A percentile compares a stretch with the other conserved stretches of the same genome.
These are phyloP conservation scores for Saccharomycopsis oosterbeekiorum DNA, from an alignment of 805 yeast genomes.

Conservation along the genomic window DNA sequence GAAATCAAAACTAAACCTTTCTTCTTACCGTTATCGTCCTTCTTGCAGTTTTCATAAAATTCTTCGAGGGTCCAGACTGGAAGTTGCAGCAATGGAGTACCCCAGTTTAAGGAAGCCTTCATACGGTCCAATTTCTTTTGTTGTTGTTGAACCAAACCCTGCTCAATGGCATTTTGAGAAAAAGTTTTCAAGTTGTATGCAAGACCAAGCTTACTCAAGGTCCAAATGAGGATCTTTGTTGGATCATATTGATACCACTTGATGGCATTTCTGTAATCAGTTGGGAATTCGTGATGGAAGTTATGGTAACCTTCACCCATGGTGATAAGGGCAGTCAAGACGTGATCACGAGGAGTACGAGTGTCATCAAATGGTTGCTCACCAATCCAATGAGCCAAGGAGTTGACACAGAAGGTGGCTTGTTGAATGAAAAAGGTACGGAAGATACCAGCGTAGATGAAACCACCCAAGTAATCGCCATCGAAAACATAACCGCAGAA, in stretches of 20 bases:
- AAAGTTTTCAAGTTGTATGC: slow-evolving; percentile 67
- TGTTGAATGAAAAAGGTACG: slow-evolving; percentile 68
- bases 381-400: slow-evolving; percentile 82
- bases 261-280: slow-evolving; percentile 80
- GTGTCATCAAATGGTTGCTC: slow-evolving; percentile 78
- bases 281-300: slow-evolving; percentile 86
- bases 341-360: slow-evolving; percentile 80
- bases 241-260: slow-evolving; percentile 87
- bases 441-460: slow-evolving; percentile 64
- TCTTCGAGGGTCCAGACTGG: slow-evolving; percentile 73
- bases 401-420: slow-evolving; percentile 79
- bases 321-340: slow-evolving; percentile 69
- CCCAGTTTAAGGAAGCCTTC: slow-evolving; percentile 63
- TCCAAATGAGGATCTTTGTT: slow-evolving; percentile 55
- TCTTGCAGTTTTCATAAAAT: slow-evolving; percentile 36
- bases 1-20: slow-evolving; percentile 59
- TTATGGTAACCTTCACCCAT: slow-evolving; percentile 88
- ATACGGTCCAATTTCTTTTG: slow-evolving; percentile 66
- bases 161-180: slow-evolving; percentile 73
- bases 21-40: slow-evolving; percentile 28
- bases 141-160: slow-evolving; percentile 73
- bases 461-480: slow-evolving; percentile 61
- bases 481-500: slow-evolving; percentile 42
- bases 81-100: slow-evolving; percentile 51
- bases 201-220: slow-evolving; percentile 53